Evolutionary conservation across 1,284 basidiomycete species (phyloP).

Genomic region (Cutaneotrichosporon arboriforme): DNA sequence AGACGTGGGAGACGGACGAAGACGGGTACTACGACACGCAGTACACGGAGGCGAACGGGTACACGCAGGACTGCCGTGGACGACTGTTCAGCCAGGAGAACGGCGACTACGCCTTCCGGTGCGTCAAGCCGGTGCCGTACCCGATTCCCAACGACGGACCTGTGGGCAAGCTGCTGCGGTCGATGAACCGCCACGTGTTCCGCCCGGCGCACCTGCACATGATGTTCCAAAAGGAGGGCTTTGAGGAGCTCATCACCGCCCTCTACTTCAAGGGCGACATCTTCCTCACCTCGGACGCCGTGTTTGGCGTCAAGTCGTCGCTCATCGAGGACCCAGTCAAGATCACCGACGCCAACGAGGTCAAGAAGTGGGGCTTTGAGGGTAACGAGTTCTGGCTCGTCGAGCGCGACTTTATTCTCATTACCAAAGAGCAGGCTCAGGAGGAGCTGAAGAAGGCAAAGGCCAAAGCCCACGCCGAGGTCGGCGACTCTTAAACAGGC

Average conservation of each 20-base stretch:
- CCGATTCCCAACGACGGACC: conserved; percentile 77
- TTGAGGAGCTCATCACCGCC: conserved; percentile 65
- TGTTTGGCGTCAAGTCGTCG: conserved; percentile 22
- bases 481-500: neutral
- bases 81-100: conserved; percentile 59
- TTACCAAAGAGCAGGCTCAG: conserved; percentile 17
- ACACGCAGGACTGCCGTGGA: conserved; percentile 69
- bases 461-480: conserved; percentile 3
- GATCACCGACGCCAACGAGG: conserved; percentile 16
- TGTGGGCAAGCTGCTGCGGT: conserved; percentile 60
- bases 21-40: conserved; percentile 60
- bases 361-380: conserved; percentile 20
- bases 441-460: conserved; percentile 14
- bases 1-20: conserved; percentile 77
- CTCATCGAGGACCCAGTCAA: conserved; percentile 16
- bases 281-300: conserved; percentile 22
- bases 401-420: conserved; percentile 22
- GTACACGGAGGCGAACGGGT: conserved; percentile 54
- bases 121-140: conserved; percentile 70
- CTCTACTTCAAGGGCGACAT: conserved; percentile 66
- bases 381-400: conserved; percentile 9
- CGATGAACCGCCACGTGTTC: conserved; percentile 65
- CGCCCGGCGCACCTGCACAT: conserved; percentile 75
- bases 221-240: conserved; percentile 62
- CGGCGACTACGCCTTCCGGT: conserved; percentile 66